Base-by-base conservation (phyloP, 2,329 filamentous ascomycete species). In the Colletotrichum shisoi region DNA sequence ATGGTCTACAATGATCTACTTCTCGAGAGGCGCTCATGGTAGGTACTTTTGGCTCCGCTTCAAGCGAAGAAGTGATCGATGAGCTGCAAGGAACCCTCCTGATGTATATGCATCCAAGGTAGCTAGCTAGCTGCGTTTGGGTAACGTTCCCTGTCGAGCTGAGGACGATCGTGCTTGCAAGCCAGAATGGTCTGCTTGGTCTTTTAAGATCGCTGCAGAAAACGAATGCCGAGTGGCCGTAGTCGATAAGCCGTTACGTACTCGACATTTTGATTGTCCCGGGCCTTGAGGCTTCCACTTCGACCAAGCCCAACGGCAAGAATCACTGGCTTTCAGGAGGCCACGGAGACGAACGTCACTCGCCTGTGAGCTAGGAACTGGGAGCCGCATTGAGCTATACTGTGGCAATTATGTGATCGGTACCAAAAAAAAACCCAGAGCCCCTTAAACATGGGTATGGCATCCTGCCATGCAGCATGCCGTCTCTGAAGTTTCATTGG, bases 121-220 rank as follows among this genome's bases (percentile, higher is more conserved):
- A 34, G 34, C 42, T 49, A 24, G 21, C 21, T 21, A 21, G 21
- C 21, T 21, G 21, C 52, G 24, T 11, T 24, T 17, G 24, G 31
- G 12, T 34, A 37, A 19, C 21, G 34, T 34, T 24, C 62, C 65
- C 48, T 67, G 65, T 53, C 62, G 45, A 68, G 65, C 65, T 68
- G 65, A 68, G 24, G 51, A 51, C 13, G 39, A 68, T 56, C 45
- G 3, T 39, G 44, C 31, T 19, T 45, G 53, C 19, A 40, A 37
- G 4, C 34, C 21, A 13, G 17, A 12, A 40, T 17, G 40, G 15
- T 12, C 11, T 48, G 13, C 9, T 13, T 17, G n/a, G 31, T 21
- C 31, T 12, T 11, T 24, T 3, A 9, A 8, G 39, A 17, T 12
- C n/a, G 44, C 6, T 37, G 40, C 27, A 34, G 48, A 7, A 17